Percentiles rank a stretch among this genome's conserved stretches.
Evolutionary conservation across 768 basidiomycete genomes (phyloP).

Genomic region (Pleurotus salmoneostramineus): DNA sequence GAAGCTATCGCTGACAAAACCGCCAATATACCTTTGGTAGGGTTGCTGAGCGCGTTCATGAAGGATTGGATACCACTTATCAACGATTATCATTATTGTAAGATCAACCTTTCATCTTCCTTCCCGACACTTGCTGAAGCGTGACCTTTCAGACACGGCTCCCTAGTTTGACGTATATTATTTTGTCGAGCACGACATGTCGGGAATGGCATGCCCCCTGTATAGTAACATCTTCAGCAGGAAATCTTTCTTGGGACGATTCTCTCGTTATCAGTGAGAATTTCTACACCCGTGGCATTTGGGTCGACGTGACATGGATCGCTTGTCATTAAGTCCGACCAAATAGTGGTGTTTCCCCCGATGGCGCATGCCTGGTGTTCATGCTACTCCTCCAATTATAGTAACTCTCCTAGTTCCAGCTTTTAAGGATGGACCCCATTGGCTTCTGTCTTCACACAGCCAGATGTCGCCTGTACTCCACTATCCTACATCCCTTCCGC

Average conservation of each 20-base stretch:
- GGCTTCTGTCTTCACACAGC: neutral
- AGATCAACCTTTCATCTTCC: constrained; percentile 25
- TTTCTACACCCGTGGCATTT: neutral
- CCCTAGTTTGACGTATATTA: constrained; percentile 23
- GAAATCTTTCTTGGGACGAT: neutral
- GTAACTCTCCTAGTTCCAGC: neutral
- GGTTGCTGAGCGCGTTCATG: constrained; percentile 65
- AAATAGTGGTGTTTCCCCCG: too few species aligned
- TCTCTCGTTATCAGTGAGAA: neutral
- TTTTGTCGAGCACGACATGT: constrained; percentile 14
- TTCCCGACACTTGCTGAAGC: neutral
- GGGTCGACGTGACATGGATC: too few species aligned
- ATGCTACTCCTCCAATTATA: constrained; percentile 3
- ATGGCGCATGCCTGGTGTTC: neutral
- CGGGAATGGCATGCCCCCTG: too few species aligned
- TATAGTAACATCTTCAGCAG: neutral
- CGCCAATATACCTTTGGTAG: constrained; percentile 56
- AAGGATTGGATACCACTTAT: constrained; percentile 88
- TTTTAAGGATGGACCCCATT: neutral
- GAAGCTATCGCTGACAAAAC: constrained; percentile 56
- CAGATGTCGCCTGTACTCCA: constrained; percentile 4
- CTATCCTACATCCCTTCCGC: constrained; percentile 22
- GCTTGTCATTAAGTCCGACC: too few species aligned
- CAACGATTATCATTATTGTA: constrained; percentile 90
- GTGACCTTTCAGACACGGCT: constrained; percentile 31